Conservation (phyloP, 495 filamentous ascomycete species). For the Penicillium dipodomyicola region DNA sequence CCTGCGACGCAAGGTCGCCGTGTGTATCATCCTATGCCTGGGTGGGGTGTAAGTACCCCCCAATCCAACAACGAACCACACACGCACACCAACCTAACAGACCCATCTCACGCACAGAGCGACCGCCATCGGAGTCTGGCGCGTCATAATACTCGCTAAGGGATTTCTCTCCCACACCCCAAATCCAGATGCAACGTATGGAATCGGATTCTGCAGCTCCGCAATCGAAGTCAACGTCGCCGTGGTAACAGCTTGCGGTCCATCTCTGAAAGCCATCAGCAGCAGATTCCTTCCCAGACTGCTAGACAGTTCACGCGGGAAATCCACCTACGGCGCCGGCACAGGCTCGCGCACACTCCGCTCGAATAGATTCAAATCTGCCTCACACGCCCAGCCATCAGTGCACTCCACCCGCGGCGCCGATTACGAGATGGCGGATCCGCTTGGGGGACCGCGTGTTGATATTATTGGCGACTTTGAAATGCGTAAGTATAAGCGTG, state of each 20-base stretch:
- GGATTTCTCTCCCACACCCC: slow-evolving; percentile 15
- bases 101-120: slow-evolving; percentile 34
- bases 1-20: slow-evolving; percentile 41
- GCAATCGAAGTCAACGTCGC: slow-evolving; percentile 56
- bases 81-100: neutral
- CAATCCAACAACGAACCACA: neutral
- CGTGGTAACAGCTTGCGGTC: slow-evolving; percentile 49
- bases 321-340: slow-evolving; percentile 15
- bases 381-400: neutral
- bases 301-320: slow-evolving; percentile 18
- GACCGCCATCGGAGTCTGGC: slow-evolving; percentile 45
- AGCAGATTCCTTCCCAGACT: slow-evolving; percentile 20
- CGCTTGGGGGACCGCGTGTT: slow-evolving; percentile 9
- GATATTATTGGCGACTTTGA: slow-evolving; percentile 17
- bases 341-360: slow-evolving; percentile 16
- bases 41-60: slow-evolving; percentile 38
- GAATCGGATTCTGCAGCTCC: slow-evolving; percentile 50
- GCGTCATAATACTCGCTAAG: slow-evolving; percentile 27
- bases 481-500: slow-evolving; percentile 27
- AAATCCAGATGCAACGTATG: slow-evolving; percentile 27
- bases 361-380: slow-evolving; percentile 7
- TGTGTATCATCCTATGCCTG: slow-evolving; percentile 43
- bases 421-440: slow-evolving; percentile 25
- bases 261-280: slow-evolving; percentile 29
- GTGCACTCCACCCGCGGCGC: neutral